phyloP scores from a whole-genome alignment of 192 early-diverging fungal species.

The Coemansia sp. region DNA sequence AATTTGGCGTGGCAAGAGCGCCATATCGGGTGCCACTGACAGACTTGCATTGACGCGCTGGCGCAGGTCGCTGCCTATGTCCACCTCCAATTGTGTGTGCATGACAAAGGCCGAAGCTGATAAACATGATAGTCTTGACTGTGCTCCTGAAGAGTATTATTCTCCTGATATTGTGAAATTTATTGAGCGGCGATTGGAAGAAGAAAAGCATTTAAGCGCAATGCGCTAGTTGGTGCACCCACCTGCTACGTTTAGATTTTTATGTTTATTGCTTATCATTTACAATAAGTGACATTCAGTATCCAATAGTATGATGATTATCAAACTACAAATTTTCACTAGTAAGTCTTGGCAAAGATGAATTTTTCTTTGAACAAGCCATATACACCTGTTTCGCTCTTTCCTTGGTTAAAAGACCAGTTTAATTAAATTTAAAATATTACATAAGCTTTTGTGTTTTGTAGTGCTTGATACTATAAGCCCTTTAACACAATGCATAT shows the following conservation, averaged over 20 bases:
- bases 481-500: no score
- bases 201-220: conserved; percentile 38
- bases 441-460: not conserved
- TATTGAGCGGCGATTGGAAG: conserved; percentile 34
- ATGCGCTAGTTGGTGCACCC: conserved; percentile 22
- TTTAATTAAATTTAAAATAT: not conserved
- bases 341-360: not conserved
- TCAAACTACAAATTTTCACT: not conserved
- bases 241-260: not conserved
- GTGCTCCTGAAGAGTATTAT: conserved; percentile 38
- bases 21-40: conserved; percentile 70
- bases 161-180: conserved; percentile 30
- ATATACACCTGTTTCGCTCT: not conserved
- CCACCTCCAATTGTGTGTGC: conserved; percentile 75
- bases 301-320: no score
- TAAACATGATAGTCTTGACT: conserved; percentile 39
- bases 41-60: conserved; percentile 76
- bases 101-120: conserved; percentile 80
- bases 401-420: not conserved
- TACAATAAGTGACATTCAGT: no score
- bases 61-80: conserved; percentile 66
- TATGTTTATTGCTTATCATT: not conserved
- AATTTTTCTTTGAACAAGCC: not conserved
- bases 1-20: conserved; percentile 79
- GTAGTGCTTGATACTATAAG: no score